Percentiles rank a stretch among this genome's conserved stretches.
These are phyloP conservation scores for Tetradesmus lagerheimii DNA, from an alignment of 139 green algal species.

Conservation along the genomic window DNA sequence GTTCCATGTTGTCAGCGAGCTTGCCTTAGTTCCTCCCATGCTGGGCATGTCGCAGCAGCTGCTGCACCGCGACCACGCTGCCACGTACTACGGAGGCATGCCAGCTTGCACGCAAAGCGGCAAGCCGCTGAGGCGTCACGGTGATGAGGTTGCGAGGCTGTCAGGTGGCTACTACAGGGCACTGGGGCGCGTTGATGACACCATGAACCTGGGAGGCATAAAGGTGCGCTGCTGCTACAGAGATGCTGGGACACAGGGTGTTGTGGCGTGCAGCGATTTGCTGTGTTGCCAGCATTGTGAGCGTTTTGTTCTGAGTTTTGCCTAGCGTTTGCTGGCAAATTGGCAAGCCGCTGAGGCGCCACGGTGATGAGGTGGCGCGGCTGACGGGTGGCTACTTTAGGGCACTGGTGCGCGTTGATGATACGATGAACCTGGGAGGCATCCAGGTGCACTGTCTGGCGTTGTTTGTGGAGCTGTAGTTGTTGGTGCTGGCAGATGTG, in stretches of 20 bases:
- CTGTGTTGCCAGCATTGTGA: neutral
- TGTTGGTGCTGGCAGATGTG: neutral
- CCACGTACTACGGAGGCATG: conserved; percentile 92
- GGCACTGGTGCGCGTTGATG: conserved; percentile 87
- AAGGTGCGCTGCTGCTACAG: conserved; percentile 77
- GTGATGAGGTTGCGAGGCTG: conserved; percentile 87
- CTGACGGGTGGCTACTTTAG: conserved; percentile 70
- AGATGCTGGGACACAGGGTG: neutral
- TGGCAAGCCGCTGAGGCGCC: conserved; percentile 74
- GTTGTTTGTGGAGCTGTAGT: conserved; percentile 71
- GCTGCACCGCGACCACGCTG: conserved; percentile 88
- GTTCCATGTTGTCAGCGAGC: conserved; percentile 61
- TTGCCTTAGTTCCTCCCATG: conserved; percentile 80
- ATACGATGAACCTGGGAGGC: conserved; percentile 98
- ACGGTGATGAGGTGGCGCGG: conserved; percentile 90
- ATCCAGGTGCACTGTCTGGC: conserved; percentile 56
- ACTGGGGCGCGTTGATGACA: conserved; percentile 92
- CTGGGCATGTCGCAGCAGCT: conserved; percentile 88
- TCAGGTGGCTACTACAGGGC: conserved; percentile 72
- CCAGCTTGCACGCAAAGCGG: conserved; percentile 54
- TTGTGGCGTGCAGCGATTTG: neutral
- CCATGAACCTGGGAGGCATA: conserved; percentile 98
- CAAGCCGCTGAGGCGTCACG: conserved; percentile 85
- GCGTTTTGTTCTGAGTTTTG: too few relatives aligned
- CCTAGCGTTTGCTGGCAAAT: neutral